phyloP scores from a whole-genome alignment of 1,139 yeast genomes.

The Wickerhamiella infanticola region DNA sequence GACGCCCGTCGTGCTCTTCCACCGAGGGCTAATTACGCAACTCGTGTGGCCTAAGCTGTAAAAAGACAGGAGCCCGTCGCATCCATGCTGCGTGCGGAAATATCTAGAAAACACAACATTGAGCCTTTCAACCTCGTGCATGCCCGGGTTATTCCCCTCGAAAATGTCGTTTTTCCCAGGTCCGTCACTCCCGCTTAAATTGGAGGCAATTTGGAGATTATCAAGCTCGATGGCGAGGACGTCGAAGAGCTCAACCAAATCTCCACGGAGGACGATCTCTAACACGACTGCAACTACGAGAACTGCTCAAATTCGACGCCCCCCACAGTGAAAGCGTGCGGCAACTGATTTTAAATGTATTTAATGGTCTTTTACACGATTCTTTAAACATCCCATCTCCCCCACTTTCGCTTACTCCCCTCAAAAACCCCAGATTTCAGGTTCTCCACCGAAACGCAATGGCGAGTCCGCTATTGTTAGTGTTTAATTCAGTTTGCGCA shows the following conservation, averaged over 20 bases:
- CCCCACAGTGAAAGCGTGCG: constrained; percentile 18
- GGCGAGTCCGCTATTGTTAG: too few species aligned
- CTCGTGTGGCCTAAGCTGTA: constrained; percentile 88
- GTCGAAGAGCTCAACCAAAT: constrained; percentile 22
- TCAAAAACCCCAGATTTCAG: too few species aligned
- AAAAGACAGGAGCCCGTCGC: constrained; percentile 46
- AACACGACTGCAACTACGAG: constrained; percentile 15
- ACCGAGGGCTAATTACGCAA: constrained; percentile 88
- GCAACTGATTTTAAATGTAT: constrained; percentile 2
- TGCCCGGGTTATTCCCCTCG: constrained; percentile 57
- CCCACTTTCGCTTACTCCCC: too few species aligned
- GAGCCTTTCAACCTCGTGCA: constrained; percentile 36
- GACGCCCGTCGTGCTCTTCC: constrained; percentile 94
- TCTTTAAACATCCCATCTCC: too few species aligned
- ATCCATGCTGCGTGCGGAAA: constrained; percentile 30
- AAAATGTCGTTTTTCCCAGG: constrained; percentile 55
- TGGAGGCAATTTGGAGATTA: constrained; percentile 35
- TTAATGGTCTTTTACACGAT: too few species aligned
- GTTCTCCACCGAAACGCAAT: too few species aligned
- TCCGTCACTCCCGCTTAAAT: constrained; percentile 47
- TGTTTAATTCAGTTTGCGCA: constrained; percentile 8
- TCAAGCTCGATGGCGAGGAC: constrained; percentile 39
- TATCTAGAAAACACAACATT: constrained; percentile 40
- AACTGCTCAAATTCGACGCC: constrained; percentile 10
- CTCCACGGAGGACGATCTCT: constrained; percentile 9